These are phyloP conservation scores for Malus sylvestris DNA, from an alignment of 306 rosid species.

Conservation along the genomic window DNA sequence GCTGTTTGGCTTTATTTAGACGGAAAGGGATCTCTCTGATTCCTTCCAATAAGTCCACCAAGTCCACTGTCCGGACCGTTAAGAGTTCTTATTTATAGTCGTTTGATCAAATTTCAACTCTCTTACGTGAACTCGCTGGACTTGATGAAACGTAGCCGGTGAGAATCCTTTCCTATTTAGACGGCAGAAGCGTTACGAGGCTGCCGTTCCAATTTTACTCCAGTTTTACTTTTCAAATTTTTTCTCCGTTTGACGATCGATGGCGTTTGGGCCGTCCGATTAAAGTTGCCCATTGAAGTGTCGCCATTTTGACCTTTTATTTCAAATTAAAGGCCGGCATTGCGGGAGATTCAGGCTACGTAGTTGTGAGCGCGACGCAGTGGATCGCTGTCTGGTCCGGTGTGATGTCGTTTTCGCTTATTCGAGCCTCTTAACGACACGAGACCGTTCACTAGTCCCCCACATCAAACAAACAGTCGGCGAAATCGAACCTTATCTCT, in stretches of 20 bases:
- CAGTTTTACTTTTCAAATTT: neutral
- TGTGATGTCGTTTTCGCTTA: slow-evolving; percentile 5
- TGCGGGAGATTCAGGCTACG: slow-evolving; percentile 15
- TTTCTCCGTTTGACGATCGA: neutral
- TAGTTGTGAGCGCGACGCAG: neutral
- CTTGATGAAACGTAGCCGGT: no score
- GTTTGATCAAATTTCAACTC: no score
- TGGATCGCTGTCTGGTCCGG: neutral
- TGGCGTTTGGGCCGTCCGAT: neutral
- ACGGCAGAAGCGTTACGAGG: slow-evolving; percentile 8
- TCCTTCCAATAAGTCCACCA: no score
- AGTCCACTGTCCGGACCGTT: no score
- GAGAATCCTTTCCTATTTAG: neutral
- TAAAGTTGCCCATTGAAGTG: slow-evolving; percentile 7
- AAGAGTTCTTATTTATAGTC: no score
- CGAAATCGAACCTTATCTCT: no score
- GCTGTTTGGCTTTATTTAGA: no score
- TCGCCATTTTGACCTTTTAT: slow-evolving; percentile 7
- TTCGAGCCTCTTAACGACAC: neutral
- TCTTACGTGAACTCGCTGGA: no score
- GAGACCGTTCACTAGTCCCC: neutral
- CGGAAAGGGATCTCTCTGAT: no score
- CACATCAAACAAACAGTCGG: neutral
- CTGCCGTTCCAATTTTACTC: neutral
- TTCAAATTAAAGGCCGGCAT: slow-evolving; percentile 19